Conservation (phyloP, 2,329 filamentous ascomycete species). For the Diaporthe sp. region DNA sequence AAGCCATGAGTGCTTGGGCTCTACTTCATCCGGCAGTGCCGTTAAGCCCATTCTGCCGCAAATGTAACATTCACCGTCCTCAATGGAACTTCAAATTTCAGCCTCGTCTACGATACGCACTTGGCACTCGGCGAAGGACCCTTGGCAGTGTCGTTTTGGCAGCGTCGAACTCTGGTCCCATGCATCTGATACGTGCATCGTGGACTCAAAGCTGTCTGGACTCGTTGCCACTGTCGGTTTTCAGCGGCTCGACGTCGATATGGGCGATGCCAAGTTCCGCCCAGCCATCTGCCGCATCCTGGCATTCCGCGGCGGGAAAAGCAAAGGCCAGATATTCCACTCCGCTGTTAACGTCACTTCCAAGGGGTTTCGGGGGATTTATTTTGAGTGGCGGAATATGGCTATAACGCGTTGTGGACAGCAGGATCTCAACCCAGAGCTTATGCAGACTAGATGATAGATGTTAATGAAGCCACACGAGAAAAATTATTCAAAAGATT, state of each 20-base stretch:
- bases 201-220: not conserved
- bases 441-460: not conserved
- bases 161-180: not conserved
- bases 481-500: not conserved
- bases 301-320: not conserved
- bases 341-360: not conserved
- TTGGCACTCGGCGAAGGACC: constrained; percentile 4
- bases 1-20: not conserved
- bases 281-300: not conserved
- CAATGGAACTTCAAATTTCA: constrained; percentile 19
- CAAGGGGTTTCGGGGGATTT: not conserved
- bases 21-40: constrained; percentile 23
- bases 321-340: not conserved
- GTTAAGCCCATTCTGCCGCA: constrained; percentile 13
- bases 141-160: not conserved
- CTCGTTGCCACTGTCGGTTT: not conserved
- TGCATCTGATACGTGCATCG: not conserved
- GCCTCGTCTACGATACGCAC: constrained; percentile 20
- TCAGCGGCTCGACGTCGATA: not conserved
- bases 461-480: not conserved
- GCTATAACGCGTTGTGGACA: not conserved
- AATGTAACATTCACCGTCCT: constrained; percentile 1
- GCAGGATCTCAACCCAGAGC: not conserved
- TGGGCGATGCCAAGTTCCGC: constrained; percentile 5
- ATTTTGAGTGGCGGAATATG: not conserved